Base-by-base conservation (phyloP, 2,329 filamentous ascomycete genomes). In the Biscogniauxia sp. region DNA sequence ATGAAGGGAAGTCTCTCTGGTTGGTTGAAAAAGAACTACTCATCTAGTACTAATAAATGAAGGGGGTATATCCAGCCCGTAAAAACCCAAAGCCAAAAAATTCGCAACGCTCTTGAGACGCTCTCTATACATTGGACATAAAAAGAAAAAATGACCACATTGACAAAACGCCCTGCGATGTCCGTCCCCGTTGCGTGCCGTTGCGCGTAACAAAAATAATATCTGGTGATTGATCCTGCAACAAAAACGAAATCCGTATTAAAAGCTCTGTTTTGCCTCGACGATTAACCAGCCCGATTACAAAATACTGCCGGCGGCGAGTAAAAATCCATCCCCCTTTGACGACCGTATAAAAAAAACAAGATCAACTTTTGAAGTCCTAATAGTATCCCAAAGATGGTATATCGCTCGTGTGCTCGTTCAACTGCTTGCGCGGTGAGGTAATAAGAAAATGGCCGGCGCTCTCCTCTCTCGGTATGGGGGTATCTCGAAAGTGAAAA, bases 401-500 rank as follows among this genome's bases (percentile, higher is more conserved):
- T 61, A 64, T 66, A 67, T 64, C 60, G 63, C 61, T 64, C 62
- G 63, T 64, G 28, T 64, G 62, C 58, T 67, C 68, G 59, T 67
- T 63, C 63, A 26, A 61, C 61, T 64, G 62, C 60, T 66, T 64
- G 64, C 64, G 57, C 64, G 59, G 53, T 59, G 61, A 59, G 59
- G 61, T 61, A 58, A 60, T 59, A 59, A 61, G 54, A 55, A 58
- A 63, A 54, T 60, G 61, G 60, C 60, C 51, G 56, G 58, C 63
- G 57, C 56, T 60, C 61, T 66, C 51, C 50, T 55, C 64, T 67
- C 58, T 65, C 60, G 64, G 60, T 62, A 64, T 61, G 59, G 66
- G 70, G 70, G 70, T 72, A 72, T 72, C 70, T 70, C 64, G 64
- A 70, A 66, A 68, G 68, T 67, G 62, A 63, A 65, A 69, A 71